Percentiles rank a stretch among this genome's conserved stretches.
These are phyloP conservation scores for Trifolium subterraneum DNA, from an alignment of 306 rosid genomes.

Conservation along the genomic window DNA sequence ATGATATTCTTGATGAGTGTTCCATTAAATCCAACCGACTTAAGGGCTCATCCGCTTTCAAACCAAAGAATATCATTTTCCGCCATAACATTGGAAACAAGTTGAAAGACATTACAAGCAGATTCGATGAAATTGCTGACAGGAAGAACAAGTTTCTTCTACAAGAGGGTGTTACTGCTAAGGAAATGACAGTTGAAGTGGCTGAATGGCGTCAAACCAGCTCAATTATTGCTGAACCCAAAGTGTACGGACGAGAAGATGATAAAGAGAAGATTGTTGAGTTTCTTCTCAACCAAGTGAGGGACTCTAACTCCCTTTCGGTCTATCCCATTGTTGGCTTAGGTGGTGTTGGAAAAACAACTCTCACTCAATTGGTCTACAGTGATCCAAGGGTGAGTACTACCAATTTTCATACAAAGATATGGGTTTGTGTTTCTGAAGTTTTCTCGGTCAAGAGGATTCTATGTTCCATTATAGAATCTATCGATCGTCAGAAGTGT, in stretches of 20 bases:
- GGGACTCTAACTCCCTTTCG: not conserved
- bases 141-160: not conserved
- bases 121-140: not conserved
- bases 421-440: slow-evolving; percentile 32
- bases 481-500: not conserved
- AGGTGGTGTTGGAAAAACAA: slow-evolving; percentile 15
- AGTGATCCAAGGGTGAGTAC: not conserved
- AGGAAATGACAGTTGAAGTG: not conserved
- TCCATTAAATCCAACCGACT: not conserved
- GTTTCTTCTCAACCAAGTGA: not conserved
- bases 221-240: not conserved
- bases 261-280: not conserved
- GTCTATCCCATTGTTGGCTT: slow-evolving; percentile 4
- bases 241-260: not conserved
- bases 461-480: not conserved
- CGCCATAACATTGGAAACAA: not conserved
- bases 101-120: not conserved
- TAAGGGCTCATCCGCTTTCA: not conserved
- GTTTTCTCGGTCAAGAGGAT: not conserved
- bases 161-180: not conserved
- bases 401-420: not conserved
- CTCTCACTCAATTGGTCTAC: slow-evolving; percentile 9
- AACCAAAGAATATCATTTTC: not conserved
- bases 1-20: not conserved
- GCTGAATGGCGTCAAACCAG: not conserved